These are phyloP conservation scores for Eucalyptus globulus DNA, from an alignment of 345 rosid genomes.

Conservation along the genomic window DNA sequence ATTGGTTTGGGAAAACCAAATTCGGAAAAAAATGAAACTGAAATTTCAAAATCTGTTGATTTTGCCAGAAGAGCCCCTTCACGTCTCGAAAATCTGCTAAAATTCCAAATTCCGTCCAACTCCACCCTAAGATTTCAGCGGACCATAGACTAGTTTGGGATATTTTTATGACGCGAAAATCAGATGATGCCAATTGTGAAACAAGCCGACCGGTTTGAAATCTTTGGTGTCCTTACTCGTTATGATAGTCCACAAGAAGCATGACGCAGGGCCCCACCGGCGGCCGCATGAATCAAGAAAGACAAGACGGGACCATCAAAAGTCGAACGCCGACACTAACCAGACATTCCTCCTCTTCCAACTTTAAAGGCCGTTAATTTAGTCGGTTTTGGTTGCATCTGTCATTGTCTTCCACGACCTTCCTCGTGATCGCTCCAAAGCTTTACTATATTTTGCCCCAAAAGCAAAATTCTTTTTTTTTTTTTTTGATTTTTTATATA, in stretches of 20 bases:
- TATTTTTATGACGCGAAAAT: neutral
- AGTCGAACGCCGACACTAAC: neutral
- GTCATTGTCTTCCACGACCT: neutral
- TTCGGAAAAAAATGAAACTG: accelerated
- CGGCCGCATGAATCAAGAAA: neutral
- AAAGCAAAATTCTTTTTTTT: neutral
- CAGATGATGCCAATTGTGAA: too few relatives aligned
- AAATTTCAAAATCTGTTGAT: neutral
- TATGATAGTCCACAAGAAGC: neutral
- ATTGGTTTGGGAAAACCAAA: neutral
- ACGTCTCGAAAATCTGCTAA: neutral
- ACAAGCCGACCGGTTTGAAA: neutral
- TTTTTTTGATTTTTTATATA: neutral
- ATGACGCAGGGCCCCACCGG: neutral
- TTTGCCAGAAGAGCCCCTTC: accelerated
- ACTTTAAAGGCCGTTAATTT: neutral
- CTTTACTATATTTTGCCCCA: neutral
- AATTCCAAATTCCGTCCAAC: neutral
- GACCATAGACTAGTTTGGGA: neutral
- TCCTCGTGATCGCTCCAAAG: neutral
- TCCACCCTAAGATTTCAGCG: too few relatives aligned
- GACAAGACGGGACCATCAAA: neutral
- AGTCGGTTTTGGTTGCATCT: neutral
- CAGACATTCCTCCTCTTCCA: neutral
- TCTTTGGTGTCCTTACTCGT: neutral